Base-by-base conservation (phyloP, 371 early-diverging fungal genomes). In the Mucor velutinosus region DNA sequence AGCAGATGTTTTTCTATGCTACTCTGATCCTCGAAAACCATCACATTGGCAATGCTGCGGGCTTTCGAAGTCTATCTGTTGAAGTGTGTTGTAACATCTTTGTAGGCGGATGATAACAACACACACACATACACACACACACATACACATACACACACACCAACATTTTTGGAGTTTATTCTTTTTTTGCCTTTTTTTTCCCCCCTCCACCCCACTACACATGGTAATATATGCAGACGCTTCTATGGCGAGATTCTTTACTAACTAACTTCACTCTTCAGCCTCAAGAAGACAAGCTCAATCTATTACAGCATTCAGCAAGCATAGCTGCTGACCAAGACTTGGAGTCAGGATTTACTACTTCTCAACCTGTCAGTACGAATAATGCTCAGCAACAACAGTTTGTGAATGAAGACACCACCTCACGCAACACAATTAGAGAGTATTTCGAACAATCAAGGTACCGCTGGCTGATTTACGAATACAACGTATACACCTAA, bases 391-490 rank as follows among this genome's bases (percentile, higher is more conserved):
- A 25, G 33, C 17, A 32, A 7, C 60, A 60, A 29, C 29, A 25
- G 25, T 30, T 17, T 15, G 57, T 3, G 33, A 0, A 5, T 12
- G 29, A 59, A 30, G 74, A 73, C 56, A 68, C 45, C 11, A 64
- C 47, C 15, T 57, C 59, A 14, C 64, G 65, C 56, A 68, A 67
- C 58, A 74, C 58, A 23, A 69, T 80, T 33, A 71, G 72, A 67
- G 81, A 78, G 8, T 81, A 81, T 58, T 81, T 81, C 66, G 72
- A 81, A 51, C 79, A 78, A 41, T 81, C 81, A 21, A 81, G 81
- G 81, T 78, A 78, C 37, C 32, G 39, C 19, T n/a, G 15, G 11
- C 47, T 27, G 4, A 53, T 19, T 17, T 30, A 41, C 25, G 6
- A 27, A 33, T 23, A 19, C 12, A 27, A 53, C 23, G 14, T 53